Evolutionary conservation across 140 eudicot species (phyloP).

Genomic region (Oenanthe javanica): DNA sequence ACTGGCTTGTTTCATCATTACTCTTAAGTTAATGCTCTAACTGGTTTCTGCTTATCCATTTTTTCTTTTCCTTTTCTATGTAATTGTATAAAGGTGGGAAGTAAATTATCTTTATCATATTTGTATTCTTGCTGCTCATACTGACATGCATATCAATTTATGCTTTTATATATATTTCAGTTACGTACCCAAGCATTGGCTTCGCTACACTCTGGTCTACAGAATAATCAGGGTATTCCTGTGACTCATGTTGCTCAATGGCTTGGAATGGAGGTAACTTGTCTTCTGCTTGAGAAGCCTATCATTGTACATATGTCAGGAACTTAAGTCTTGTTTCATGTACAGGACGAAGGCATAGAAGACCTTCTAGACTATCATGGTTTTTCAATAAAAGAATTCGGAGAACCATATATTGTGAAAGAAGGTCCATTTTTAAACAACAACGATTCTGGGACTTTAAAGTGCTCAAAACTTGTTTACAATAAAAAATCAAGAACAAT

Average conservation of each 20-base stretch:
- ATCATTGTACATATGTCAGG: background rate
- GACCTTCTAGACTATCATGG: conserved; percentile 78
- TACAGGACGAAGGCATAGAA: conserved; percentile 75
- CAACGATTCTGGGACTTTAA: conserved; percentile 53
- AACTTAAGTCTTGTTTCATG: conserved; percentile 1
- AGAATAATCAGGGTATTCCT: conserved; percentile 87
- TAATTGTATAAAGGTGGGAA: background rate
- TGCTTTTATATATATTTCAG: conserved; percentile 36
- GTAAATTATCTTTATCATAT: background rate
- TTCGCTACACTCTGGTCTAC: conserved; percentile 81
- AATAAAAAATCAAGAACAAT: conserved; percentile 49
- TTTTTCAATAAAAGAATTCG: conserved; percentile 70
- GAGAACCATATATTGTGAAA: conserved; percentile 91
- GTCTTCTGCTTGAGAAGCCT: background rate
- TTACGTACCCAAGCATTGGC: conserved; percentile 95
- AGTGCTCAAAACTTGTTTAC: conserved; percentile 78
- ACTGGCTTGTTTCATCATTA: background rate
- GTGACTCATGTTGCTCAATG: conserved; percentile 66
- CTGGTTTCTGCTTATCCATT: background rate
- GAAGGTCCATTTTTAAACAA: conserved; percentile 62
- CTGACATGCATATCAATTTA: background rate
- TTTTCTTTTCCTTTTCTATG: background rate
- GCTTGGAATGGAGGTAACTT: conserved; percentile 94
- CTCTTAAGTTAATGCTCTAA: background rate
- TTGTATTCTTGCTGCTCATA: background rate